Evolutionary conservation across 2,329 filamentous ascomycete species (phyloP).

Genomic region (Dothistroma septosporum): DNA sequence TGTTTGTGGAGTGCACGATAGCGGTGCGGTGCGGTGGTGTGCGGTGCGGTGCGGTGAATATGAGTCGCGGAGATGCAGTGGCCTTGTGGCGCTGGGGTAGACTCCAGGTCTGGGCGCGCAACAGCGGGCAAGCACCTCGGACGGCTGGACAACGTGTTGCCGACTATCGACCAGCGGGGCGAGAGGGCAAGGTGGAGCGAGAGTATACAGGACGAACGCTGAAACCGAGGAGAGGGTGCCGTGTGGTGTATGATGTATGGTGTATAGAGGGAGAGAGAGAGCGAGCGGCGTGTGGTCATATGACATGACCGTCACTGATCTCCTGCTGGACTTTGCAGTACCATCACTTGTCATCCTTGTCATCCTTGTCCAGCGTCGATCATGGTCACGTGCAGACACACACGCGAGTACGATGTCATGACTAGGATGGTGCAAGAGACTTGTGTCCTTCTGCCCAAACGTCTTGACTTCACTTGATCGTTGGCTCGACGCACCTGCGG

Average conservation of each 20-base stretch:
- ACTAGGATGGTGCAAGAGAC: neutral
- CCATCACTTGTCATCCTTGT: too few relatives aligned
- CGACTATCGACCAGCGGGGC: neutral
- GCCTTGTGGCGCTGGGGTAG: neutral
- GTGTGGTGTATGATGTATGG: neutral
- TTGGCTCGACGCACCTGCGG: too few relatives aligned
- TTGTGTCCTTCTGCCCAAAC: neutral
- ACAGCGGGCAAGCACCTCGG: neutral
- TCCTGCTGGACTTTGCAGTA: neutral
- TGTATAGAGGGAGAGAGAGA: neutral
- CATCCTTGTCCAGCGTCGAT: neutral
- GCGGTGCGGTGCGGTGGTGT: too few relatives aligned
- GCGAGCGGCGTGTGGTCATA: neutral
- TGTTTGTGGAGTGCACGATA: neutral
- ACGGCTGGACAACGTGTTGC: neutral
- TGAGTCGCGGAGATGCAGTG: neutral
- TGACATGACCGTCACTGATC: neutral
- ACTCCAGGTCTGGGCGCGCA: neutral
- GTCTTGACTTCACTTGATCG: too few relatives aligned
- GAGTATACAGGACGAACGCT: neutral
- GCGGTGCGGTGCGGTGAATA: neutral
- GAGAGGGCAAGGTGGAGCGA: neutral
- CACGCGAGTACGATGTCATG: neutral
- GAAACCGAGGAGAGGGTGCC: neutral
- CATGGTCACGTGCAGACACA: neutral